phyloP scores from a whole-genome alignment of 169 alveolate species.

The Fabrea salina region DNA sequence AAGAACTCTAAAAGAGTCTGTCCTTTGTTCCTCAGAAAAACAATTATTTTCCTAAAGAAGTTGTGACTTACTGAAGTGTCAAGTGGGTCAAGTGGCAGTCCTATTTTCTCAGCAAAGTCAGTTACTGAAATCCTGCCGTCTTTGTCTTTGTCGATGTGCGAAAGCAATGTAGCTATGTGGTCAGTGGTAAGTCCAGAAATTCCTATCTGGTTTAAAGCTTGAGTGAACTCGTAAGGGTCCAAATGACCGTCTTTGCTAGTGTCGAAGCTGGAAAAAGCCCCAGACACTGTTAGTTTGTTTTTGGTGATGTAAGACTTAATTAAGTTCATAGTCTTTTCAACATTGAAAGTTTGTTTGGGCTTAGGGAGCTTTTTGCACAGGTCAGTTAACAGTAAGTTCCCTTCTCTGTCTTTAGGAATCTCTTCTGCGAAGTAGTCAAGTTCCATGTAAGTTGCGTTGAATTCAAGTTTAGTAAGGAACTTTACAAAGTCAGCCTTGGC shows the following conservation, averaged over 20 bases:
- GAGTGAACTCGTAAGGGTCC: slow-evolving; percentile 15
- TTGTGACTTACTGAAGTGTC: slow-evolving; percentile 15
- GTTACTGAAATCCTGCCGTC: slow-evolving; percentile 8
- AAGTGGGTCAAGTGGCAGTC: slow-evolving; percentile 4
- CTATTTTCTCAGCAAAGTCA: neutral
- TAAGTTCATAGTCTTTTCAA: neutral
- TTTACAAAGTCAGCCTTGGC: slow-evolving; percentile 13
- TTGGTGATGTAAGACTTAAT: neutral
- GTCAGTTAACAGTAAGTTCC: neutral
- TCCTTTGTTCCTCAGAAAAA: slow-evolving; percentile 2
- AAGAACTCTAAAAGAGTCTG: neutral
- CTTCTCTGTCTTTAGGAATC: slow-evolving; percentile 4
- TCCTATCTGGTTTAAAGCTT: slow-evolving; percentile 4
- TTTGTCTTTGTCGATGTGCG: neutral
- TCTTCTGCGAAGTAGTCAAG: neutral
- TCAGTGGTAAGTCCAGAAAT: neutral
- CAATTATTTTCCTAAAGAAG: slow-evolving; percentile 7
- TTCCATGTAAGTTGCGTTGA: neutral
- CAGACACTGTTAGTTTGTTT: neutral
- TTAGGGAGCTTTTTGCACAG: slow-evolving; percentile 4
- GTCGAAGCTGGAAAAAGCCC: neutral
- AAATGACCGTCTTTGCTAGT: neutral
- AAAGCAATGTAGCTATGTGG: neutral
- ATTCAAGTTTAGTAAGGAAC: neutral
- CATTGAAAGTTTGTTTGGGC: neutral